Conservation (phyloP, 257 asterid species). For the Forsythia viridissima region DNA sequence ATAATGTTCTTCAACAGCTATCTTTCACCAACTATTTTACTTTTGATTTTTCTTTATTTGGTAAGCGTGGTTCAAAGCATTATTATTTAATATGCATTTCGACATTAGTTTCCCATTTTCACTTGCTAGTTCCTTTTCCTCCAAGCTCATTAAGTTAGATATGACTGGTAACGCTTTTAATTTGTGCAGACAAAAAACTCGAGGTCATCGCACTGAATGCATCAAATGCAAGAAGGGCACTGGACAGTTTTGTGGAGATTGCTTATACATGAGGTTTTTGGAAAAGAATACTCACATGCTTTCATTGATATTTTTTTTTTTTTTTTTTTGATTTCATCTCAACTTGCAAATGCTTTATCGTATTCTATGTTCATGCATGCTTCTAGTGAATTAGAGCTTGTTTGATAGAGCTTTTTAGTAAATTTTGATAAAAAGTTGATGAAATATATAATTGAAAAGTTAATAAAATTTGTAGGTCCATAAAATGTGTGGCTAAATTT, state of each 20-base stretch:
- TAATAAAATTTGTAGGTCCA: no score
- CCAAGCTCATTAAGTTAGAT: background rate
- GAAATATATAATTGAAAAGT: no score
- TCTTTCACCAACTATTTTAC: background rate
- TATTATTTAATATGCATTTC: background rate
- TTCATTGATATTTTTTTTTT: background rate
- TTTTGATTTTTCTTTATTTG: background rate
- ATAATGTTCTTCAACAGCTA: background rate
- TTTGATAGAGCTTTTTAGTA: no score
- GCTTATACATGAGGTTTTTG: slow-evolving; percentile 65
- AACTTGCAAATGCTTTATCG: slow-evolving; percentile 2
- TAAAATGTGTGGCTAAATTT: no score
- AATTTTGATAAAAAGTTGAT: no score
- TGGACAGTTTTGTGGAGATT: slow-evolving; percentile 84
- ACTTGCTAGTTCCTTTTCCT: background rate
- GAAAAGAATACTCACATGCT: background rate
- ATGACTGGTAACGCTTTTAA: background rate
- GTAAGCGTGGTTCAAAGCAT: background rate
- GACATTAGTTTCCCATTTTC: background rate
- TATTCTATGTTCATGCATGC: background rate
- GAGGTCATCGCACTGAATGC: slow-evolving; percentile 59
- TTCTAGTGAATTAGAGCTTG: background rate
- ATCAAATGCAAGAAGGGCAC: slow-evolving; percentile 44
- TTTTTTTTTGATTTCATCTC: background rate
- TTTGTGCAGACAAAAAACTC: slow-evolving; percentile 59